Base-by-base conservation (phyloP, 1,284 basidiomycete genomes). In the Violaceomyces palustris region DNA sequence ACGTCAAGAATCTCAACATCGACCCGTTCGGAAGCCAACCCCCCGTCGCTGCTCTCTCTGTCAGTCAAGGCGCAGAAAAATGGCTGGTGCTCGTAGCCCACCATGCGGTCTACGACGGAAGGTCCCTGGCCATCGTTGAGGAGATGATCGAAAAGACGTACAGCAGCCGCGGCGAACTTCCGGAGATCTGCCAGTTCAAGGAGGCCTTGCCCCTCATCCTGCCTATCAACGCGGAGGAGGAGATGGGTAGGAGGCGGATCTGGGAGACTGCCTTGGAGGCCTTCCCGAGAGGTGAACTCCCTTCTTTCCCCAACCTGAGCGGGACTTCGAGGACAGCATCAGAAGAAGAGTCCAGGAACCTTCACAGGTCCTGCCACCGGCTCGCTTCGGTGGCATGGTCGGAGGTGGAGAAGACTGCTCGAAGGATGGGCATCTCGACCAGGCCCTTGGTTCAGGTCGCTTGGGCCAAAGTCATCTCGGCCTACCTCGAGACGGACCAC, bases 371-470 rank as follows among this genome's bases (percentile, higher is more conserved):
- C 1, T 28, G 22, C 14, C 45, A 52, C 42, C 26, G 38, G n/a
- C 36, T 17, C 9, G 48, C 58, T 6, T 35, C 31, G 15, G 38
- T 50, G 3, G 31, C 22, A 1, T 69, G 64, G 59, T 8, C 35
- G 9, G 35, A 50, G 6, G 35, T 69, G 22, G 60, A 67, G 32
- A 33, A 43, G 0, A 43, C 50, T 2, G 64, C 69, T 10, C 42
- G 49, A 5, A 23, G 35, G 2, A 37, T 70, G 11, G 56, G 56
- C n/a, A 63, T 58, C 19, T 73, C 73, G 1, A 50, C 70, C 27
- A 59, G 72, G n/a, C 63, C 73, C 10, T n/a, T 74, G 9, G 45
- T 67, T 1, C 73, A 74, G 45, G 50, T 61, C 2, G 74, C 70
- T 2, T 74, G 73, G 72, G 70, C 65, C 2, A 22, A 56, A 18